phyloP scores from a whole-genome alignment of 345 rosid species.

The Adansonia digitata region DNA sequence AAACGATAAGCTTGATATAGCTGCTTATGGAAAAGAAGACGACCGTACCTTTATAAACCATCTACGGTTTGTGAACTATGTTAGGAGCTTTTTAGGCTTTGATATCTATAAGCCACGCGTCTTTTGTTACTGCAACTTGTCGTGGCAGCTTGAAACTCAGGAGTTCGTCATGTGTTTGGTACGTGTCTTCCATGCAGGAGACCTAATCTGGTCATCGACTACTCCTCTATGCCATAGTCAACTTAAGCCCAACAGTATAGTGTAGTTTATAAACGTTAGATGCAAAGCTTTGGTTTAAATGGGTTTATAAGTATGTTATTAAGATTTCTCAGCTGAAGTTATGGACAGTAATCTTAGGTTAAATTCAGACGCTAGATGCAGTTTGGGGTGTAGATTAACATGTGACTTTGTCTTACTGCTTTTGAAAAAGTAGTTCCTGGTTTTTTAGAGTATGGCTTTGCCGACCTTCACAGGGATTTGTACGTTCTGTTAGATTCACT shows the following conservation, averaged over 20 bases:
- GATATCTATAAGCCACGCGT: no score
- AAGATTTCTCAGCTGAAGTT: background rate
- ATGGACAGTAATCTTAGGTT: background rate
- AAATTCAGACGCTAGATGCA: background rate
- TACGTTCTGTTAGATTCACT: conserved; percentile 32
- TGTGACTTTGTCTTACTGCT: background rate
- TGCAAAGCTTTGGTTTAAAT: background rate
- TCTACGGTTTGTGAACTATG: no score
- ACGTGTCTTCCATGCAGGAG: no score
- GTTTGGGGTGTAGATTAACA: background rate
- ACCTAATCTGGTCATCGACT: no score
- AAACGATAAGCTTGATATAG: background rate
- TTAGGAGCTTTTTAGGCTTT: no score
- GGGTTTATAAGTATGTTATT: background rate
- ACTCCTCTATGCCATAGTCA: no score
- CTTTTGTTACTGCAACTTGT: no score
- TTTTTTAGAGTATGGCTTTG: conserved; percentile 33
- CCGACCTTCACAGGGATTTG: conserved; percentile 30
- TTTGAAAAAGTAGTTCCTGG: background rate
- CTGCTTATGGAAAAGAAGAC: background rate
- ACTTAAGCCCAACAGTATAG: no score
- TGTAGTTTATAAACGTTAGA: background rate
- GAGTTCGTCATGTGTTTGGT: no score
- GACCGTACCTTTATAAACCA: background rate
- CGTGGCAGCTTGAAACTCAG: no score